A percentile compares a stretch with the other conserved stretches of the same genome.
phyloP scores from a whole-genome alignment of 345 rosid genomes.

The Arabidopsis arenosa region DNA sequence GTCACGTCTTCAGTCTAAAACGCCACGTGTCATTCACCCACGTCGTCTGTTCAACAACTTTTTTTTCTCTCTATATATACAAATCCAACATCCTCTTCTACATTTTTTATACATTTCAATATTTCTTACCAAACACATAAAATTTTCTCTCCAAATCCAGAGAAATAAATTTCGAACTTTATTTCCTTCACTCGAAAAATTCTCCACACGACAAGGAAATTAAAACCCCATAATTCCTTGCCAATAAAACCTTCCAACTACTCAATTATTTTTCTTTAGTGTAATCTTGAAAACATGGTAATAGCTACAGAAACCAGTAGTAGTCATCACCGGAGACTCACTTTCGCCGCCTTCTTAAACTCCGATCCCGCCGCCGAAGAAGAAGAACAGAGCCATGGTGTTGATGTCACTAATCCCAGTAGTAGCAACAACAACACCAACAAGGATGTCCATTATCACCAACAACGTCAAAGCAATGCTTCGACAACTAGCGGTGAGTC shows the following conservation, averaged over 20 bases:
- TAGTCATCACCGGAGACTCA: constrained; percentile 52
- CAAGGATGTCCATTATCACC: constrained; percentile 9
- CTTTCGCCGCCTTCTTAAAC: constrained; percentile 62
- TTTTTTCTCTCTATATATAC: constrained; percentile 28
- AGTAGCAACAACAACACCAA: constrained; percentile 38
- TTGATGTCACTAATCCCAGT: constrained; percentile 23
- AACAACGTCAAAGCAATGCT: constrained; percentile 41
- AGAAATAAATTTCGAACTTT: not conserved
- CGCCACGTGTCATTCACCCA: constrained; percentile 44
- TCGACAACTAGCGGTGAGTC: constrained; percentile 53
- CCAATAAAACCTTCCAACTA: constrained; percentile 8
- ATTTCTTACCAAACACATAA: constrained; percentile 13
- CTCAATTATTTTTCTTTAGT: not conserved
- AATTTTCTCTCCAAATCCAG: constrained; percentile 15
- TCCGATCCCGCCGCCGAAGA: constrained; percentile 48
- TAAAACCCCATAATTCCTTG: constrained; percentile 4
- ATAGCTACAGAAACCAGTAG: constrained; percentile 31
- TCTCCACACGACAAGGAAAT: constrained; percentile 31
- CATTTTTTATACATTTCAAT: constrained; percentile 34
- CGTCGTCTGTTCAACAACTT: constrained; percentile 43
- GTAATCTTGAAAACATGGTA: constrained; percentile 27
- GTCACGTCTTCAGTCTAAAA: constrained; percentile 34
- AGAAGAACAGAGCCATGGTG: constrained; percentile 40
- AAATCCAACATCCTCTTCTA: not conserved
- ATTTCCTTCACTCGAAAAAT: not conserved